A percentile compares a stretch with the other conserved stretches of the same genome.
These are phyloP conservation scores for Aspergillus sclerotiicarbonarius DNA, from an alignment of 495 filamentous ascomycete species.

Conservation along the genomic window DNA sequence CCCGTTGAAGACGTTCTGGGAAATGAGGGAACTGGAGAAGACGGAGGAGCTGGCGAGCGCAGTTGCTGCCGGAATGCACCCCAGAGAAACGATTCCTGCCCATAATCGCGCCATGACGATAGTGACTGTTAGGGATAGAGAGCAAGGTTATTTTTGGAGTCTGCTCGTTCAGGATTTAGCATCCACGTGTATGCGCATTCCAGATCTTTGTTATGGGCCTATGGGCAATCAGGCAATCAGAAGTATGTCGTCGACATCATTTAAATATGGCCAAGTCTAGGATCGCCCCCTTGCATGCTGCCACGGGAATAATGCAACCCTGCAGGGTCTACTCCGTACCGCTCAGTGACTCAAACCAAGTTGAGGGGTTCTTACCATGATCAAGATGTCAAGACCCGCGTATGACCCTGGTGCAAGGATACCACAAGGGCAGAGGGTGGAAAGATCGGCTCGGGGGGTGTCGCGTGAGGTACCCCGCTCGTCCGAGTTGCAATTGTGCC, in stretches of 20 bases:
- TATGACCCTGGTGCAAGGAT: neutral
- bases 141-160: neutral
- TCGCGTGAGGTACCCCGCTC: neutral
- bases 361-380: no score
- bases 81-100: neutral
- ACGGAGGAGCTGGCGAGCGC: neutral
- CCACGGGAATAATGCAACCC: no score
- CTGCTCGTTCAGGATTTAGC: no score
- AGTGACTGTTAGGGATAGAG: neutral
- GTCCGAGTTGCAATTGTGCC: neutral
- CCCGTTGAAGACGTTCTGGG: constrained; percentile 17
- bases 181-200: no score
- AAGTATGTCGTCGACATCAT: no score
- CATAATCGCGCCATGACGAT: neutral
- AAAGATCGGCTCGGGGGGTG: neutral
- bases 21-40: constrained; percentile 12
- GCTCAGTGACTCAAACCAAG: no score
- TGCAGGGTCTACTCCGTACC: no score
- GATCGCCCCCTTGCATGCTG: no score
- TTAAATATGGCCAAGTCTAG: no score
- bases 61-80: neutral
- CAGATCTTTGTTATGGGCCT: no score
- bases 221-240: no score
- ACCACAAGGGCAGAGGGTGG: neutral
- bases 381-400: no score